These are phyloP conservation scores for Xerophyta viscosa DNA, from an alignment of 106 monocot genomes.

Conservation along the genomic window DNA sequence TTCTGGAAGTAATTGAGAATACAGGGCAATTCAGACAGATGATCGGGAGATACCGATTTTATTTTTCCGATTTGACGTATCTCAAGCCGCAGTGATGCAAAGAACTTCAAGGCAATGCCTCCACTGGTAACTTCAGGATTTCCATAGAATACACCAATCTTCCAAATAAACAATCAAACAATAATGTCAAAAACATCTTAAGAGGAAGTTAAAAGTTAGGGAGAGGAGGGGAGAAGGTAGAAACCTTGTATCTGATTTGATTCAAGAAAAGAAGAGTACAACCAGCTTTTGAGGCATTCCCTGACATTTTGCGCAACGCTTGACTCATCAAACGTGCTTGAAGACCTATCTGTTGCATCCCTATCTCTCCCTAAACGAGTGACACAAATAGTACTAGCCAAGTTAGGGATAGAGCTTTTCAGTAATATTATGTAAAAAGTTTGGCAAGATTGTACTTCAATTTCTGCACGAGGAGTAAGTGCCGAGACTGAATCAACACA, in stretches of 20 bases:
- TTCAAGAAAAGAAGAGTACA: conserved; percentile 97
- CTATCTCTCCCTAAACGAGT: conserved; percentile 60
- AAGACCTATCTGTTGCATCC: conserved; percentile 85
- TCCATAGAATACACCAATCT: conserved; percentile 98
- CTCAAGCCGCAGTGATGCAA: conserved; percentile 97
- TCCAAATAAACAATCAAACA: conserved; percentile 6
- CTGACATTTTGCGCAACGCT: conserved; percentile 98
- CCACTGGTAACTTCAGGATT: conserved; percentile 99
- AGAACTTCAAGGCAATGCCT: conserved; percentile 96
- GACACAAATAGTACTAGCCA: no score
- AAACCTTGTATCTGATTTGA: conserved; percentile 96
- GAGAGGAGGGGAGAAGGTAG: neutral
- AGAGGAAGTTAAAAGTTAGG: conserved; percentile 6
- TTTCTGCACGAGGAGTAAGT: conserved; percentile 94
- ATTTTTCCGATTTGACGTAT: conserved; percentile 94
- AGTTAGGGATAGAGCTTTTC: neutral
- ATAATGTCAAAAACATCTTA: neutral
- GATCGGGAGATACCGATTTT: conserved; percentile 58
- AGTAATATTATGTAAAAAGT: conserved; percentile 1
- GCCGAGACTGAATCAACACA: conserved; percentile 96
- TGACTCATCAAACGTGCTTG: conserved; percentile 99
- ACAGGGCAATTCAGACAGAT: neutral
- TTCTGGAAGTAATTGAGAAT: no score
- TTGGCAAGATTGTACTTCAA: conserved; percentile 51
- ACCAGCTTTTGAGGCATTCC: conserved; percentile 98